Evolutionary conservation across 768 basidiomycete genomes (phyloP).

Genomic region (Lentinula guzmanii): DNA sequence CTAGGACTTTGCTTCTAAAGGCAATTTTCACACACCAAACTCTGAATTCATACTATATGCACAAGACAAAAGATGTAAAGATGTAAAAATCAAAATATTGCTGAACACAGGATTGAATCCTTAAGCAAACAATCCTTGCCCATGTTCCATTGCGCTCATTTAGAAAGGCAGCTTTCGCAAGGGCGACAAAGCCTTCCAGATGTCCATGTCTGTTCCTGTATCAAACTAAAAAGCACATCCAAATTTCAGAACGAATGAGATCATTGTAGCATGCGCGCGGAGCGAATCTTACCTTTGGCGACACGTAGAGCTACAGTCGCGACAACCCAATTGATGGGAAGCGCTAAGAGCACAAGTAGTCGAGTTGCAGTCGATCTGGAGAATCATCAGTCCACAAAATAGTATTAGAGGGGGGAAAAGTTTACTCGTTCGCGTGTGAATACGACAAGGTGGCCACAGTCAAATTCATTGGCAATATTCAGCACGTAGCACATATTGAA

Average conservation of each 20-base stretch:
- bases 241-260: too few relatives aligned
- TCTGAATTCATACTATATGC: too few relatives aligned
- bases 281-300: background rate
- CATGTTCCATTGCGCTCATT: background rate
- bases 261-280: too few relatives aligned
- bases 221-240: background rate
- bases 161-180: background rate
- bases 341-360: background rate
- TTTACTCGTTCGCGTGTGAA: background rate
- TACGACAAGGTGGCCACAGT: background rate
- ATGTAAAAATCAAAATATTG: background rate
- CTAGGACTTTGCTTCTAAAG: too few relatives aligned
- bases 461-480: background rate
- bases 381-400: background rate
- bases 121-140: background rate
- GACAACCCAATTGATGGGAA: background rate
- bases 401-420: background rate
- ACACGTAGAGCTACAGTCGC: background rate
- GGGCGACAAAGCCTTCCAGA: background rate
- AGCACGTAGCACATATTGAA: conserved; percentile 6
- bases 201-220: background rate
- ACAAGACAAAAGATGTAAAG: too few relatives aligned
- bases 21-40: too few relatives aligned
- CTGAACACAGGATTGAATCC: background rate
- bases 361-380: background rate